phyloP scores from a whole-genome alignment of 1,139 yeast genomes.

The Candida smagusa region DNA sequence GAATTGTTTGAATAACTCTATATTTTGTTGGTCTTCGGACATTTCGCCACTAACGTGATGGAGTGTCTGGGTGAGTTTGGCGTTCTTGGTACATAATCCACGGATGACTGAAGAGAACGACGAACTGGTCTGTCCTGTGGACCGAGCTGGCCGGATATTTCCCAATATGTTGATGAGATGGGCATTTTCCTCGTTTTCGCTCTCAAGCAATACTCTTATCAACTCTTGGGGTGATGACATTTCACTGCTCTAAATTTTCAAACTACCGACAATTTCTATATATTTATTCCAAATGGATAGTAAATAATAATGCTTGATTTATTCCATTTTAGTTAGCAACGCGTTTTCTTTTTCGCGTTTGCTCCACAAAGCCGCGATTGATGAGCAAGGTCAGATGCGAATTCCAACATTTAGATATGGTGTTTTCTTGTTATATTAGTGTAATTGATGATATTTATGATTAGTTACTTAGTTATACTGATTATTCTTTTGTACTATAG shows the following conservation, averaged over 20 bases:
- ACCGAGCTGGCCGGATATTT: constrained; percentile 29
- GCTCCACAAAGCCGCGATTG: too few relatives aligned
- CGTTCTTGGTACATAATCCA: constrained; percentile 42
- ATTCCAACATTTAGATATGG: too few relatives aligned
- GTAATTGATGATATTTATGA: too few relatives aligned
- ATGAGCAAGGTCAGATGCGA: too few relatives aligned
- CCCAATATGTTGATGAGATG: constrained; percentile 37
- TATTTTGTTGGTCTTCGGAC: constrained; percentile 19
- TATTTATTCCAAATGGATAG: too few relatives aligned
- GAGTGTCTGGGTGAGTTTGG: constrained; percentile 26
- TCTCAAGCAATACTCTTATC: constrained; percentile 10
- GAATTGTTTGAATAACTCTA: constrained; percentile 30
- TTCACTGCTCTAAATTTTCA: not conserved
- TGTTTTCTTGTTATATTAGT: too few relatives aligned
- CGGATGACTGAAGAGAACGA: constrained; percentile 34
- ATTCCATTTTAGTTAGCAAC: too few relatives aligned
- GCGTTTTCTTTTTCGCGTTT: too few relatives aligned
- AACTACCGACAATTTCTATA: too few relatives aligned
- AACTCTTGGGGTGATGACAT: constrained; percentile 2
- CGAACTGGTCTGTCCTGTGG: constrained; percentile 19
- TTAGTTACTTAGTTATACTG: too few relatives aligned
- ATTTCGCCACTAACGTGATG: constrained; percentile 11
- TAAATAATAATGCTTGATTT: too few relatives aligned
- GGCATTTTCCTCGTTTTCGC: constrained; percentile 29
- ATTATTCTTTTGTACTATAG: too few relatives aligned